phyloP scores from a whole-genome alignment of 805 yeast species.

The Cyberlindnera misumaiensis region DNA sequence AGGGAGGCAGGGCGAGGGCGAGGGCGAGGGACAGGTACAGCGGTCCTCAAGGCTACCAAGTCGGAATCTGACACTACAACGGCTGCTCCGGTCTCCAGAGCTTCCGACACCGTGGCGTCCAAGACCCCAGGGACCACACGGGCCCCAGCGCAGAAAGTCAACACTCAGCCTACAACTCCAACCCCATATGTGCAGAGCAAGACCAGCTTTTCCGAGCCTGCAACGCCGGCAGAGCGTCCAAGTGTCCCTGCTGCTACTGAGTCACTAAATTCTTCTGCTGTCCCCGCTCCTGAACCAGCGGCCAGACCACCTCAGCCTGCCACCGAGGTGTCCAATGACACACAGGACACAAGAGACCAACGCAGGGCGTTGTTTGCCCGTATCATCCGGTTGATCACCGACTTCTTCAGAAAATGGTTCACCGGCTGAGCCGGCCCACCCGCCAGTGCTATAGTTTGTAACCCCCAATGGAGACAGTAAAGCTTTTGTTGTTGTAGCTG shows the following conservation, averaged over 20 bases:
- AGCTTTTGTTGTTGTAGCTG: too few relatives aligned
- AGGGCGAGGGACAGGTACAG: too few relatives aligned
- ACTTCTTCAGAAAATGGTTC: conserved; percentile 22
- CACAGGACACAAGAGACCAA: conserved; percentile 2
- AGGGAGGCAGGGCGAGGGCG: too few relatives aligned
- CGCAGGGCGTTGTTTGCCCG: conserved; percentile 17
- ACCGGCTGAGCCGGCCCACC: too few relatives aligned
- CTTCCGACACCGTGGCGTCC: conserved; percentile 4
- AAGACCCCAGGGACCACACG: background rate
- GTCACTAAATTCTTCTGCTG: too few relatives aligned
- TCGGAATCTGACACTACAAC: too few relatives aligned
- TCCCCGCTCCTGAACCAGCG: background rate
- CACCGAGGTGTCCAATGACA: background rate
- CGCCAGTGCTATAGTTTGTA: too few relatives aligned
- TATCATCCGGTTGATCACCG: conserved; percentile 17
- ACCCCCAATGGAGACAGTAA: too few relatives aligned
- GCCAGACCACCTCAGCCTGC: background rate
- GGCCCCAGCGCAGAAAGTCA: background rate
- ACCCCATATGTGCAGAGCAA: background rate
- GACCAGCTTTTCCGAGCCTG: background rate
- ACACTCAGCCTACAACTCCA: conserved; percentile 2
- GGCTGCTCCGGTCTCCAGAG: too few relatives aligned
- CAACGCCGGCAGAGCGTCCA: background rate
- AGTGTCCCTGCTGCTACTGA: background rate
- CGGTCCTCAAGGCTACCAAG: too few relatives aligned